Percentiles rank a stretch among this genome's conserved stretches.
Conservation (phyloP, 257 asterid genomes). For the Petunia secreta region DNA sequence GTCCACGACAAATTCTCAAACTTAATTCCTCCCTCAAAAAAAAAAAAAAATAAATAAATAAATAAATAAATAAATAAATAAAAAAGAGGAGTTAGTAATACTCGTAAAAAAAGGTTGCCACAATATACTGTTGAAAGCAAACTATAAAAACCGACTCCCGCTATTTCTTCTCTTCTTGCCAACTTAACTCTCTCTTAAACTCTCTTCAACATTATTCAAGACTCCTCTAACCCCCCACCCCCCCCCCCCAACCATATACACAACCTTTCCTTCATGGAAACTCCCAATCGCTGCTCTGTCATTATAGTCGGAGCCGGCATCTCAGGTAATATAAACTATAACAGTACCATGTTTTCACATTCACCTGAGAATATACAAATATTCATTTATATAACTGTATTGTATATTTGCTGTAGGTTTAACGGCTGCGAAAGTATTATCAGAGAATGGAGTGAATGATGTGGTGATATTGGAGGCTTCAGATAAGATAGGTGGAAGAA, state of each 20-base stretch:
- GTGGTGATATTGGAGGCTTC: slow-evolving; percentile 78
- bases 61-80: no score
- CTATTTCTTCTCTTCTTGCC: slow-evolving; percentile 42
- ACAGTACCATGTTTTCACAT: not conserved
- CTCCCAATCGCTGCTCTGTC: slow-evolving; percentile 55
- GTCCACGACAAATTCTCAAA: not conserved
- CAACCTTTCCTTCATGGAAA: slow-evolving; percentile 47
- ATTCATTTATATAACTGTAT: not conserved
- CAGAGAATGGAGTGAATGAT: slow-evolving; percentile 82
- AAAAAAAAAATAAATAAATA: no score
- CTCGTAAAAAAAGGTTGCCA: slow-evolving; percentile 11
- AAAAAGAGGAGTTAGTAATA: no score
- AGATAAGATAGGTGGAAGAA: slow-evolving; percentile 81
- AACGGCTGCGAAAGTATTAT: slow-evolving; percentile 78
- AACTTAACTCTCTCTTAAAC: slow-evolving; percentile 1
- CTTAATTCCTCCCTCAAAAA: no score
- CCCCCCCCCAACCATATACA: not conserved
- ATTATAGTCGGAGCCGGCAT: slow-evolving; percentile 85
- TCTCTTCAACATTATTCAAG: no score
- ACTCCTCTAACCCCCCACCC: not conserved
- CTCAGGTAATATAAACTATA: slow-evolving; percentile 51
- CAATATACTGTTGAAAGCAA: not conserved
- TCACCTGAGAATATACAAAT: not conserved
- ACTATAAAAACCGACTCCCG: slow-evolving; percentile 58
- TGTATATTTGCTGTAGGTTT: slow-evolving; percentile 49